Evolutionary conservation across 306 rosid genomes (phyloP).

Genomic region (Ceratonia siliqua): DNA sequence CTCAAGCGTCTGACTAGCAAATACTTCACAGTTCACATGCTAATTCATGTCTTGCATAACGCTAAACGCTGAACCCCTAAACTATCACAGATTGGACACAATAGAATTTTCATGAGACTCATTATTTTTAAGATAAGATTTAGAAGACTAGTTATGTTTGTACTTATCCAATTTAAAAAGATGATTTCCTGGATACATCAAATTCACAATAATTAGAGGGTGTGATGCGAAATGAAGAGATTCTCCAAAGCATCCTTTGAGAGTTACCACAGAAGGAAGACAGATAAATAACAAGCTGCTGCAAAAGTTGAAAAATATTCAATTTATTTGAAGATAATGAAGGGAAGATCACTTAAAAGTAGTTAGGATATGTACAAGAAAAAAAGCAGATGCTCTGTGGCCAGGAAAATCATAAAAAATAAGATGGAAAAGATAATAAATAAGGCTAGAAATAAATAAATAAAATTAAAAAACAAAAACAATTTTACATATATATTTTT

Average conservation of each 20-base stretch:
- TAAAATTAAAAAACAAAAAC: too few species aligned
- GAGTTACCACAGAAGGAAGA: neutral
- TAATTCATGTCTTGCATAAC: neutral
- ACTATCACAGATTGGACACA: neutral
- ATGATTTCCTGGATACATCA: too few species aligned
- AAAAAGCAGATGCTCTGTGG: too few species aligned
- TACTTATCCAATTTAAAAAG: neutral
- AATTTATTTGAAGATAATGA: neutral
- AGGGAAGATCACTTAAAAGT: neutral
- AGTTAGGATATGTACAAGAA: too few species aligned
- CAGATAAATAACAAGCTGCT: neutral
- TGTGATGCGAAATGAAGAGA: neutral
- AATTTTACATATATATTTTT: too few species aligned
- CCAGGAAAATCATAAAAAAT: too few species aligned
- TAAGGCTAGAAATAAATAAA: too few species aligned
- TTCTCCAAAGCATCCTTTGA: neutral
- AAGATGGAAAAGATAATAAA: too few species aligned
- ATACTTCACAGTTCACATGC: neutral
- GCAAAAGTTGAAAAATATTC: too few species aligned
- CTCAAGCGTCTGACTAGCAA: neutral
- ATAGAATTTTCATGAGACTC: neutral
- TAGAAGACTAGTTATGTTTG: neutral
- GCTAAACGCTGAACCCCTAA: too few species aligned
- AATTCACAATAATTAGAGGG: neutral
- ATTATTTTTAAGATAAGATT: neutral